Conservation (phyloP, 1,284 basidiomycete genomes). For the Melampsora americana region DNA sequence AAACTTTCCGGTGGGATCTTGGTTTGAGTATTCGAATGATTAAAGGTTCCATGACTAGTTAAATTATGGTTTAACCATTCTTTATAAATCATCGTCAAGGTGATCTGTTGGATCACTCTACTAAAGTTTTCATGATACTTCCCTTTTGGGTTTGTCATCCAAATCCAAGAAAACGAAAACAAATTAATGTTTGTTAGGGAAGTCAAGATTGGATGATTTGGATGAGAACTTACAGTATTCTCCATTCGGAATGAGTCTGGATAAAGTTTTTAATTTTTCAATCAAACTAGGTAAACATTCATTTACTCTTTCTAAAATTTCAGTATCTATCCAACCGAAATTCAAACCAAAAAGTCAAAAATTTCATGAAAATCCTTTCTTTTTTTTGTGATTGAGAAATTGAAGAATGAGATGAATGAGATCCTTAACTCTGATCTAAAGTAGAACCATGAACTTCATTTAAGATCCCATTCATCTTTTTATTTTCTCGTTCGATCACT, state of each 20-base stretch:
- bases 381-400: too few relatives aligned
- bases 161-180: too few relatives aligned
- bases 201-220: neutral
- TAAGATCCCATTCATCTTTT: neutral
- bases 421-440: neutral
- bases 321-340: too few relatives aligned
- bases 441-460: slow-evolving; percentile 14
- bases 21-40: neutral
- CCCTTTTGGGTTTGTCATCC: too few relatives aligned
- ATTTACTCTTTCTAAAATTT: neutral
- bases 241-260: neutral
- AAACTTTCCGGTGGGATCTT: neutral
- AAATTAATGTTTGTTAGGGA: too few relatives aligned
- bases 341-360: too few relatives aligned
- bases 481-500: neutral
- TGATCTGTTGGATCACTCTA: neutral
- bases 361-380: too few relatives aligned
- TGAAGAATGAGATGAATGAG: too few relatives aligned
- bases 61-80: neutral
- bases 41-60: neutral
- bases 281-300: neutral
- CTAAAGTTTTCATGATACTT: neutral
- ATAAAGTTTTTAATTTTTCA: neutral
- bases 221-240: neutral
- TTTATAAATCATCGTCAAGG: neutral